Evolutionary conservation across 345 rosid genomes (phyloP), one percentile per base, ranked within the genome.

Genomic region (Limnanthes douglasii): DNA sequence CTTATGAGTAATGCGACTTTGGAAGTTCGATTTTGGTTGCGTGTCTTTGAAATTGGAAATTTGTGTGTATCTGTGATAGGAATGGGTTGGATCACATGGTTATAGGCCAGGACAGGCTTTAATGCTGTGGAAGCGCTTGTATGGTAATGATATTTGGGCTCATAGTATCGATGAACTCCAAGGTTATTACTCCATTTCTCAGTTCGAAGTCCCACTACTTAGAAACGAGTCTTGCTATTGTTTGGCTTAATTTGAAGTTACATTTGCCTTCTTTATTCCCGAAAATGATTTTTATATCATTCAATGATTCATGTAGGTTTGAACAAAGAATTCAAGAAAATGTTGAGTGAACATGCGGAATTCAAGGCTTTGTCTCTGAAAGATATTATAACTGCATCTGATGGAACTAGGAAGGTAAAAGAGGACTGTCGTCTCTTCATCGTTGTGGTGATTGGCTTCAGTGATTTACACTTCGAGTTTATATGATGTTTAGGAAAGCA

Each of bases 111-210:
- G 95, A 24, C 97, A 83, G 54, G 97, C 97, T 45, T 29, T 88
- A 65, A 88, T 83, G 95, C 60, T 88, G 30, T 79, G 97, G 93
- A 88, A 83, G 61, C 75, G 93, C 18, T 45, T 88, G n/a, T 88
- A 88, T 50, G 78, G 76, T 32, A 69, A 79, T 45, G 41, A 53
- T 36, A 62, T 70, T 19, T 88, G 90, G 90, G 95, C 90, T 1
- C 62, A 70, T 21, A 22, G 38, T 46, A 45, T 45, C 34, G 73
- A 79, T 40, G 84, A 76, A 41, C 53, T 88, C 14, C 61, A 83
- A 67, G 97, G 97, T 82, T 35, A 6, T 2, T 40, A 12, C 29
- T 15, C 23, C 15, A 28, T 18, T 34, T 0, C n/a, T 8, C 30
- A 24, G 1, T n/a, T n/a, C n/a, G n/a, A n/a, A n/a, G n/a, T n/a